Percentiles rank a stretch among this genome's conserved stretches.
Evolutionary conservation across 306 rosid genomes (phyloP).

Genomic region (Vicia sativa): DNA sequence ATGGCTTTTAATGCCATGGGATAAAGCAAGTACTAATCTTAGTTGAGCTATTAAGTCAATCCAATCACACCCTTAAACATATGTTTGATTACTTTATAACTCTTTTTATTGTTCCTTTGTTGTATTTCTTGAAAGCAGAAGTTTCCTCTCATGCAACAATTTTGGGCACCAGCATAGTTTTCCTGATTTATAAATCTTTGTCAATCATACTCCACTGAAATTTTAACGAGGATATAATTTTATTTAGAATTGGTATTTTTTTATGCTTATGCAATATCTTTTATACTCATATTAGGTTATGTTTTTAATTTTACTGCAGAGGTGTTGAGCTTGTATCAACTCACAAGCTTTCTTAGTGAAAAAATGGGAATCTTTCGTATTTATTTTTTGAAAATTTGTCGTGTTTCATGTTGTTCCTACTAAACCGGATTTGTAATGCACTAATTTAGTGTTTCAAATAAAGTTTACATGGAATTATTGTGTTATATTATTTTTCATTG

Average conservation of each 20-base stretch:
- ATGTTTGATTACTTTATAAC: not conserved
- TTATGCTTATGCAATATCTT: not conserved
- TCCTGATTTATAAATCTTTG: slow-evolving; percentile 1
- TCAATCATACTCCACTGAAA: not conserved
- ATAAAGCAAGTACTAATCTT: too few species aligned
- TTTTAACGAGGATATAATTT: not conserved
- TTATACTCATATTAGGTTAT: slow-evolving; percentile 19
- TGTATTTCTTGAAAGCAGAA: not conserved
- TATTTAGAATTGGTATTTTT: not conserved
- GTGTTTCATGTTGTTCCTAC: slow-evolving; percentile 19
- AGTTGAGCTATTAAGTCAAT: too few species aligned
- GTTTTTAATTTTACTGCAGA: slow-evolving; percentile 34
- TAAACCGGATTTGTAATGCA: slow-evolving; percentile 24
- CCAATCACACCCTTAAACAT: not conserved
- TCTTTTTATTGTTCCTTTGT: not conserved
- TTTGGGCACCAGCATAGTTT: slow-evolving; percentile 2
- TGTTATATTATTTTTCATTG: not conserved
- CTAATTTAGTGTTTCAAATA: slow-evolving; percentile 31
- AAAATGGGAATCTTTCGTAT: slow-evolving; percentile 25
- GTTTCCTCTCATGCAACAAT: not conserved
- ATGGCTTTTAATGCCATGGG: too few species aligned
- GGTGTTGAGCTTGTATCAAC: slow-evolving; percentile 17
- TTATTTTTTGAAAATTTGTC: slow-evolving; percentile 4
- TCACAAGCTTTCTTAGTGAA: slow-evolving; percentile 8
- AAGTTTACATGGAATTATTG: slow-evolving; percentile 35